Conservation (phyloP, 2,329 filamentous ascomycete species). For the Aureobasidium sp. region DNA sequence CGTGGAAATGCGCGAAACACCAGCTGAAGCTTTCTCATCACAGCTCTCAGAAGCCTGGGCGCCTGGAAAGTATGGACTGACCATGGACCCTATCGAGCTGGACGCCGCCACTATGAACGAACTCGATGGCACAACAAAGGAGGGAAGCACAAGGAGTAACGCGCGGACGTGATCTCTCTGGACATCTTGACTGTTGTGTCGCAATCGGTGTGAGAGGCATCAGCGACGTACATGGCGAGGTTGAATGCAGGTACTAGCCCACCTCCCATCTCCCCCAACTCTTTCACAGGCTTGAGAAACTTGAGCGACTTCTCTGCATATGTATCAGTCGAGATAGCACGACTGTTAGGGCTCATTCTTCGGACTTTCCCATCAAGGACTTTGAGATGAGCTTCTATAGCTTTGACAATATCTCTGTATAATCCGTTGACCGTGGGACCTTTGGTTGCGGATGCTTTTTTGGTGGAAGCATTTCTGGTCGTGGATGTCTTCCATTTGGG, state of each 20-base stretch:
- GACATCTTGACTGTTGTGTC: background rate
- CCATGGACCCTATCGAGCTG: background rate
- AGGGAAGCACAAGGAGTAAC: background rate
- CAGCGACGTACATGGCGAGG: background rate
- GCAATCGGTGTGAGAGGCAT: background rate
- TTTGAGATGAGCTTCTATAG: background rate
- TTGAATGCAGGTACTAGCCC: background rate
- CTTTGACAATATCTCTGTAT: background rate
- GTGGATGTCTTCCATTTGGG: background rate
- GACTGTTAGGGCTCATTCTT: background rate
- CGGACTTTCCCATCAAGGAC: background rate
- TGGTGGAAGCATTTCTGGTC: background rate
- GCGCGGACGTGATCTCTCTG: background rate
- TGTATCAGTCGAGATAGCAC: background rate
- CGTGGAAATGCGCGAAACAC: background rate
- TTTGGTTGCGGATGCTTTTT: background rate
- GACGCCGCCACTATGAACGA: background rate
- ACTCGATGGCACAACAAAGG: background rate
- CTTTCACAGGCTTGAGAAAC: background rate
- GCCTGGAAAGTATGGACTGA: background rate
- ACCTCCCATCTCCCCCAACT: background rate
- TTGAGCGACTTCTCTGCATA: background rate
- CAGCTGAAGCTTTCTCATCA: background rate
- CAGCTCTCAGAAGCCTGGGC: background rate
- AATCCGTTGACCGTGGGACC: background rate